Evolutionary conservation across 2,329 filamentous ascomycete genomes (phyloP).

Genomic region (Aspergillus ochraceus): DNA sequence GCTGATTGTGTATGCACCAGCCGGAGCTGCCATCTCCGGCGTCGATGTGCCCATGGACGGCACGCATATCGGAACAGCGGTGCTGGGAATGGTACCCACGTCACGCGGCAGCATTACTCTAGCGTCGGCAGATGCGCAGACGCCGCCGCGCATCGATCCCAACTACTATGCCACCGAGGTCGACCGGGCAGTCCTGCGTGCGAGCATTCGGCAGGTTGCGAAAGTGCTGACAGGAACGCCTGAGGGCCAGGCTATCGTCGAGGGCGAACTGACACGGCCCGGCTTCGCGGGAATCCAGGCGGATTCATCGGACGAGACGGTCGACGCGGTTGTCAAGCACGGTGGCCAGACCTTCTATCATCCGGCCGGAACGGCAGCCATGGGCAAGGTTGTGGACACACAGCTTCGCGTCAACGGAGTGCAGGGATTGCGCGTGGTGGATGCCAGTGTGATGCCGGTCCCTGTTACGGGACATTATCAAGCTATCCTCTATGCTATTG

Average conservation of each 20-base stretch:
- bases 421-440: slow-evolving; percentile 22
- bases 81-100: slow-evolving; percentile 21
- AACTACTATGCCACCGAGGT: slow-evolving; percentile 32
- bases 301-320: slow-evolving; percentile 7
- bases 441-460: slow-evolving; percentile 27
- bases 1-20: slow-evolving; percentile 25
- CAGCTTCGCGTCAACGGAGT: slow-evolving; percentile 11
- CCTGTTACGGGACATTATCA: slow-evolving; percentile 21
- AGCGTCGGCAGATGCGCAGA: slow-evolving; percentile 14
- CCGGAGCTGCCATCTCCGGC: slow-evolving; percentile 11
- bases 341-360: slow-evolving; percentile 18
- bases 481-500: slow-evolving; percentile 20
- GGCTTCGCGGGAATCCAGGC: background rate
- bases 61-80: slow-evolving; percentile 21
- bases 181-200: slow-evolving; percentile 19
- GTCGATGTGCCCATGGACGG: slow-evolving; percentile 22
- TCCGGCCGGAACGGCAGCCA: slow-evolving; percentile 14
- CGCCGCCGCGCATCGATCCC: slow-evolving; percentile 27
- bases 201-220: slow-evolving; percentile 17
- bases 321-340: slow-evolving; percentile 3
- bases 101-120: slow-evolving; percentile 23
- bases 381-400: slow-evolving; percentile 14
- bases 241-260: slow-evolving; percentile 16
- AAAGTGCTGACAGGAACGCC: slow-evolving; percentile 9
- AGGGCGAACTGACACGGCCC: slow-evolving; percentile 16